Base-by-base conservation (phyloP, 768 basidiomycete genomes). In the Collybiopsis luxurians region DNA sequence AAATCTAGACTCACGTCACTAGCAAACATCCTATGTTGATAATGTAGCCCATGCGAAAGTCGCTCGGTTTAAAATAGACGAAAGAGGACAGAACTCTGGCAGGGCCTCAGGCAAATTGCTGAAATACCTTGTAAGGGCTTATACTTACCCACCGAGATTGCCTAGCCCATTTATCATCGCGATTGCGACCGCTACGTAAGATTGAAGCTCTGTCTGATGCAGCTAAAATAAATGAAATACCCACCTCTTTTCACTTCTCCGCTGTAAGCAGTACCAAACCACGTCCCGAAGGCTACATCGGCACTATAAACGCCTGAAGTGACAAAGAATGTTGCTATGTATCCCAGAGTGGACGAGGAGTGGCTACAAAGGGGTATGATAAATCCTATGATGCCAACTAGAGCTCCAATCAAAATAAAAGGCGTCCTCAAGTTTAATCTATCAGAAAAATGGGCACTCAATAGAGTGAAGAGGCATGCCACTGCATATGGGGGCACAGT, bases 311-410 rank as follows among this genome's bases (percentile, higher is more conserved):
- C 71, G 17, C 79, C 79, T 5, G 70, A 61, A 2, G 77, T 74
- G 10, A 76, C 71, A 42, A 79, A 63, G 34, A 80, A 21, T 4
- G 73, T 63, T 3, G 74, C 79, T 4, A 65, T 63, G 60, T 80
- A 79, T 2, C 66, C 75, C 17, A 51, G 56, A 54, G 69, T 34
- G 59, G 65, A n/a, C 24, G 62, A 58, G 2, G 58, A 47, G 12
- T 28, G 59, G 11, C 28, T 54, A 1, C 73, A 71, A 56, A 80
- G 80, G 24, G 81, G 65, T 21, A 84, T 57, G 56, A 82, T 71
- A 55, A 79, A 85, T 15, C 83, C 84, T 10, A 81, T 68, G 47
- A 85, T 64, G 0, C 80, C 75, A 4, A 82, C 67, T 2, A 73
- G 46, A 31, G 71, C 68, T 6, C 75, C 67, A 7, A 65, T 69